These are phyloP conservation scores for Salvia hispanica DNA, from an alignment of 257 asterid species.

Conservation along the genomic window DNA sequence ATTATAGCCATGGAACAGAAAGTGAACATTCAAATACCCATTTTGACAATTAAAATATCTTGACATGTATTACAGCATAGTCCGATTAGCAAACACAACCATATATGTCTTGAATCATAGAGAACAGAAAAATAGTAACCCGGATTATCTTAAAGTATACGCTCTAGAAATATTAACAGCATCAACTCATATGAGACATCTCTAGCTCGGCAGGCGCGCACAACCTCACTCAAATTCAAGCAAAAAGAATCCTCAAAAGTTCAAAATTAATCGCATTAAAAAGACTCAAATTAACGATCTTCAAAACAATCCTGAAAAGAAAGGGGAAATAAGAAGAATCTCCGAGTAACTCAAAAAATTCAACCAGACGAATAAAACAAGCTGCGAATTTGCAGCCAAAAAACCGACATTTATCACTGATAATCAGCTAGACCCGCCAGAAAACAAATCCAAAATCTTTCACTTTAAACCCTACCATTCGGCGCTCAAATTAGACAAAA, in stretches of 20 bases:
- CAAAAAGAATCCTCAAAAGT: slow-evolving; percentile 31
- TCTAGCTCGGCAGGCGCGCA: slow-evolving; percentile 9
- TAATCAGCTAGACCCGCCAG: slow-evolving; percentile 26
- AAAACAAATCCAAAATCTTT: slow-evolving; percentile 27
- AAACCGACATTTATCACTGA: slow-evolving; percentile 27
- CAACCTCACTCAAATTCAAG: slow-evolving; percentile 27
- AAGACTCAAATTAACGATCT: slow-evolving; percentile 32
- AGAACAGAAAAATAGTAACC: not conserved
- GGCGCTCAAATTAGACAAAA: slow-evolving; percentile 23
- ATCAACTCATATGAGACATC: not conserved
- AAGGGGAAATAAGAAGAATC: slow-evolving; percentile 15
- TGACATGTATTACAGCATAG: not conserved
- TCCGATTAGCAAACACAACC: slow-evolving; percentile 24
- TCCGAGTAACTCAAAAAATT: slow-evolving; percentile 23
- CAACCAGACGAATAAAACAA: slow-evolving; percentile 27
- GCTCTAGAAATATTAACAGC: slow-evolving; percentile 22
- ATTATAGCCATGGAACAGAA: slow-evolving; percentile 19
- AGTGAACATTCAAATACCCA: slow-evolving; percentile 15
- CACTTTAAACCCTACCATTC: slow-evolving; percentile 25
- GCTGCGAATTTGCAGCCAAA: slow-evolving; percentile 19
- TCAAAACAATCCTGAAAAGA: slow-evolving; percentile 7
- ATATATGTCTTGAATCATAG: slow-evolving; percentile 12
- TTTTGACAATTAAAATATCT: slow-evolving; percentile 16
- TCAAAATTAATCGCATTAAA: slow-evolving; percentile 29
- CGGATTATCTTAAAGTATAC: slow-evolving; percentile 12